These are phyloP conservation scores for Auricularia auricula-judae DNA, from an alignment of 768 basidiomycete species.

Conservation along the genomic window DNA sequence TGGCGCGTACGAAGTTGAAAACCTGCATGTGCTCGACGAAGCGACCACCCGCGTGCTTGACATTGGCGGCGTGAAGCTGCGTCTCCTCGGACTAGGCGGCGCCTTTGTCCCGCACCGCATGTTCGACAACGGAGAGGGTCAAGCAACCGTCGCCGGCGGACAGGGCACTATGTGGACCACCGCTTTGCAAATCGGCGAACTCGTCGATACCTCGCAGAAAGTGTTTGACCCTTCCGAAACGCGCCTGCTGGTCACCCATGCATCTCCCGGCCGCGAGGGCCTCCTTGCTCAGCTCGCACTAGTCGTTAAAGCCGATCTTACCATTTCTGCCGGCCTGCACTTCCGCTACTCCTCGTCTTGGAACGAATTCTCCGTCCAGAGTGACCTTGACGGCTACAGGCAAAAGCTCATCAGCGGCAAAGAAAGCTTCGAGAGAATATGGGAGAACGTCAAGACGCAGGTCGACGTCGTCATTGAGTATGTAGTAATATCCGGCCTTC, in stretches of 20 bases:
- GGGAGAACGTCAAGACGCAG: constrained; percentile 85
- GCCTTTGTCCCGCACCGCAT: constrained; percentile 91
- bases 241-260: constrained; percentile 84
- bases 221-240: constrained; percentile 91
- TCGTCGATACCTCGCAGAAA: constrained; percentile 92
- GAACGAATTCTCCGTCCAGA: constrained; percentile 93
- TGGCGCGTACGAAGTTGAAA: constrained; percentile 72
- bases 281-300: constrained; percentile 84
- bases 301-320: constrained; percentile 87
- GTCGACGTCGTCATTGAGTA: constrained; percentile 83
- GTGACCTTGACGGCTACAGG: constrained; percentile 79
- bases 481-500: constrained; percentile 7
- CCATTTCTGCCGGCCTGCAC: constrained; percentile 88
- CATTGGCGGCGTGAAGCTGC: constrained; percentile 85
- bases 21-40: constrained; percentile 88
- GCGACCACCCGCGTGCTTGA: constrained; percentile 88
- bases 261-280: constrained; percentile 86
- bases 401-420: constrained; percentile 69
- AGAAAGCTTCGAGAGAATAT: constrained; percentile 82
- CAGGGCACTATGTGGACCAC: constrained; percentile 99
- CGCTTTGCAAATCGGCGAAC: constrained; percentile 92
- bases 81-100: constrained; percentile 92
- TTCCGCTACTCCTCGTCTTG: constrained; percentile 95
- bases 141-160: constrained; percentile 94
- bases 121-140: constrained; percentile 89